A percentile compares a stretch with the other conserved stretches of the same genome.
phyloP scores from a whole-genome alignment of 352 stramenopile genomes.

The Globisporangium echinulatum region DNA sequence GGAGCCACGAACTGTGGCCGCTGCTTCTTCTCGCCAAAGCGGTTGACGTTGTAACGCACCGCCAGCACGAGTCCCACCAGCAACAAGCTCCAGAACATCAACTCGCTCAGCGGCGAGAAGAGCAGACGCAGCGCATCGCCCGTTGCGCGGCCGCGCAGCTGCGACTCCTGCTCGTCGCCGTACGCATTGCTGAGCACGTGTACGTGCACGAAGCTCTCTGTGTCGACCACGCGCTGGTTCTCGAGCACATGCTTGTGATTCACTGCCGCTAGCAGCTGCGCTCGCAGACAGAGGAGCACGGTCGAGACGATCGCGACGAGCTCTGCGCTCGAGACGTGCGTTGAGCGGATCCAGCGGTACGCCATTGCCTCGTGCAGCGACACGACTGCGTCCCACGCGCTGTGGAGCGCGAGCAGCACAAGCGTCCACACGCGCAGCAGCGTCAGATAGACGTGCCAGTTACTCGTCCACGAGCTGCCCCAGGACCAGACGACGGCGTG shows the following conservation, averaged over 20 bases:
- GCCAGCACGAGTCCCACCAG: neutral
- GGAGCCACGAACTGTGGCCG: neutral
- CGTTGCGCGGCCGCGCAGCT: too few species aligned
- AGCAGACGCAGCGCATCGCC: too few species aligned
- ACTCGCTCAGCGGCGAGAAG: too few species aligned
- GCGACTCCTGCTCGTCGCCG: too few species aligned
- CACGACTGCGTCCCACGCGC: constrained; percentile 22
- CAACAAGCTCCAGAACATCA: too few species aligned
- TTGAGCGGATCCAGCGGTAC: constrained; percentile 25
- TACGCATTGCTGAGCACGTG: too few species aligned
- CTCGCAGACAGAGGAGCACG: neutral
- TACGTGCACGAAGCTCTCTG: too few species aligned
- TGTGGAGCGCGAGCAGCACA: constrained; percentile 22
- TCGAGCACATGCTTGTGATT: too few species aligned
- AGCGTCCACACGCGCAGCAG: constrained; percentile 24
- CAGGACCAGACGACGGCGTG: constrained; percentile 38
- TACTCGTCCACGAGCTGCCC: constrained; percentile 15
- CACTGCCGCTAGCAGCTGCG: too few species aligned
- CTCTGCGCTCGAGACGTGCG: constrained; percentile 25
- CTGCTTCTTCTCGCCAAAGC: neutral
- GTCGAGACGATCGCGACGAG: constrained; percentile 16
- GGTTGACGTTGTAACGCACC: constrained; percentile 1
- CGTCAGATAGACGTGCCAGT: constrained; percentile 34
- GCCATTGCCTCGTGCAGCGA: constrained; percentile 25
- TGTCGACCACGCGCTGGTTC: too few species aligned